Percentiles rank a stretch among this genome's conserved stretches.
Evolutionary conservation across 345 rosid species (phyloP).

Genomic region (Corchorus capsularis): DNA sequence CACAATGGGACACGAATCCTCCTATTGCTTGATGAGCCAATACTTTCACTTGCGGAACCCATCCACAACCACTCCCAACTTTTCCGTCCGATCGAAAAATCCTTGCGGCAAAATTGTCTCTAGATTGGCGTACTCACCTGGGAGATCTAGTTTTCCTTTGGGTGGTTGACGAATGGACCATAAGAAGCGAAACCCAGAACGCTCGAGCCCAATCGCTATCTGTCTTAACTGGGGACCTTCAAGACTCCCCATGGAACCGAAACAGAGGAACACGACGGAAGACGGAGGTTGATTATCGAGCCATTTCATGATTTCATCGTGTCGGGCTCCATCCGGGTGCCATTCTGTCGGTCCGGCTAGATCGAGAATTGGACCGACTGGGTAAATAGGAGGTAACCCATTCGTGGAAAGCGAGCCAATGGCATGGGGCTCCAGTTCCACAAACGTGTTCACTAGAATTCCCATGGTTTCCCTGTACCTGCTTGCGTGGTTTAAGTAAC

Average conservation of each 20-base stretch:
- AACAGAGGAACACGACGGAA: constrained; percentile 28
- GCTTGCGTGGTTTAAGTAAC: constrained; percentile 24
- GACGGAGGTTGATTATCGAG: constrained; percentile 23
- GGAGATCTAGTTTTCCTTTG: neutral
- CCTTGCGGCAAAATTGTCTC: constrained; percentile 24
- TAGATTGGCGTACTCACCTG: neutral
- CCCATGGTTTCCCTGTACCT: constrained; percentile 32
- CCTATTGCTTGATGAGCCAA: constrained; percentile 25
- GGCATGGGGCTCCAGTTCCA: constrained; percentile 38
- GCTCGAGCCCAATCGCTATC: constrained; percentile 29
- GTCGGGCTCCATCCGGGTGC: constrained; percentile 29
- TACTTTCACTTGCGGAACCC: constrained; percentile 28
- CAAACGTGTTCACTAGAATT: constrained; percentile 37
- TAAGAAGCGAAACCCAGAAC: constrained; percentile 22
- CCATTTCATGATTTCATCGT: constrained; percentile 14
- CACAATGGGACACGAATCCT: constrained; percentile 33
- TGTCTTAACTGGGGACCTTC: constrained; percentile 21
- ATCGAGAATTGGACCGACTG: constrained; percentile 36
- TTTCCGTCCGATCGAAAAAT: constrained; percentile 22
- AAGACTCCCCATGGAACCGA: constrained; percentile 30
- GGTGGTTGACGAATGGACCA: constrained; percentile 25
- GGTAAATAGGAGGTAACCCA: constrained; percentile 26
- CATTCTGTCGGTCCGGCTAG: constrained; percentile 29
- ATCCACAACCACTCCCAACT: constrained; percentile 26
- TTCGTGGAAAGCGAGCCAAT: constrained; percentile 9